Evolutionary conservation across 2,329 filamentous ascomycete species (phyloP), one percentile per base, ranked within the genome.

Genomic region (Thelonectria discophora): DNA sequence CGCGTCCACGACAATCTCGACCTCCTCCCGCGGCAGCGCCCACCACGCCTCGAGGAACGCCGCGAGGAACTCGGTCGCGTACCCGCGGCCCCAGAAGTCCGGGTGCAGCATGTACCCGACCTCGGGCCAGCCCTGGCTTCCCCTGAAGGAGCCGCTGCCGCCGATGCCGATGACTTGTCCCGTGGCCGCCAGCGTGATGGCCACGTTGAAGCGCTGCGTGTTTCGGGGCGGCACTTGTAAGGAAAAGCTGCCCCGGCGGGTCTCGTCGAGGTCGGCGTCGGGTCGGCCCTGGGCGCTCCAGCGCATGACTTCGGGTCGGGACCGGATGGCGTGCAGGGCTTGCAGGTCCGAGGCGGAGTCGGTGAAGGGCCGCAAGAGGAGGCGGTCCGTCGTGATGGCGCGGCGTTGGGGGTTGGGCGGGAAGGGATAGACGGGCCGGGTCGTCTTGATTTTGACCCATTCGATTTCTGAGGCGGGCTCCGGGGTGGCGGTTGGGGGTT

Each of bases 271-370:
- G 67, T 81, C 76, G 55, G 69, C 62, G 74, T 88, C 83, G 9
- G 76, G 66, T 9, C 66, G 58, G 59, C 80, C 81, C 65, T 70
- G 65, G 3, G 63, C 55, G 55, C 87, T 88, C 80, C 83, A 88
- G 56, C 74, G 73, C 89, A 91, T 91, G 48, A 88, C 85, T 65
- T 88, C 86, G 5, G 82, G 80, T 70, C 88, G 80, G 13, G 78
- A 79, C 21, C 88, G 85, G 55, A 91, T 77, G 20, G 75, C 74
- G 64, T 86, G 77, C 15, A 88, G 62, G 7, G 77, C 81, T 1
- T 77, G 74, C 2, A 85, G 76, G 72, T 91, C 87, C 3, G 80
- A 76, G 17, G 79, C 73, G 1, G 69, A 66, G 42, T 79, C 73
- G 1, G 69, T 68, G 40, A 85, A 74, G 2, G 84, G 82, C 15